phyloP scores from a whole-genome alignment of 306 rosid genomes.

The Glycyrrhiza uralensis region DNA sequence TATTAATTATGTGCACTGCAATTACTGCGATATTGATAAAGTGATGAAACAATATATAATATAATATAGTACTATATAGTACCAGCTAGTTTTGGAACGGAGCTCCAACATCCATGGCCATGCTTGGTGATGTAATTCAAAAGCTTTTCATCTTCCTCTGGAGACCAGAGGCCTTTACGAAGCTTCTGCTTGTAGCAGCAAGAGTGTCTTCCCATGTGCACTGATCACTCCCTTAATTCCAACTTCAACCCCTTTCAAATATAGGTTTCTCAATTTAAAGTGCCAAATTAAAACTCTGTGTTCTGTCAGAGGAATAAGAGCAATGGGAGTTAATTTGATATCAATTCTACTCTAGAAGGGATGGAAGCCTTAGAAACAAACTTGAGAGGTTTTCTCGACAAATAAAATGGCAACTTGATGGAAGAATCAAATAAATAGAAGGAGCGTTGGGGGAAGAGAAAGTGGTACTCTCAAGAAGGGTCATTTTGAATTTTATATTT shows the following conservation, averaged over 20 bases:
- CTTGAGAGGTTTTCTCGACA: constrained; percentile 12
- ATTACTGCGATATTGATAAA: not conserved
- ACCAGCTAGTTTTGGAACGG: constrained; percentile 96
- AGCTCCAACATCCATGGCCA: constrained; percentile 99
- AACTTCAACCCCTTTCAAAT: constrained; percentile 31
- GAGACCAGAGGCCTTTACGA: constrained; percentile 97
- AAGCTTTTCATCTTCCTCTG: constrained; percentile 98
- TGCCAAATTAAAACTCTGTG: too few relatives aligned
- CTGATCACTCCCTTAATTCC: constrained; percentile 2
- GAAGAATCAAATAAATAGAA: constrained; percentile 55
- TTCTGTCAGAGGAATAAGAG: too few relatives aligned
- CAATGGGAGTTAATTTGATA: too few relatives aligned
- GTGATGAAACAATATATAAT: not conserved
- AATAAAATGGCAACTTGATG: constrained; percentile 58
- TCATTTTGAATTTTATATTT: constrained; percentile 41
- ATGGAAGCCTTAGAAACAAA: not conserved
- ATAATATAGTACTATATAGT: not conserved
- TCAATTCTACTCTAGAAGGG: too few relatives aligned
- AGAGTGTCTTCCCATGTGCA: constrained; percentile 94
- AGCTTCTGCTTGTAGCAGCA: constrained; percentile 97
- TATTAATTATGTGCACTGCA: not conserved
- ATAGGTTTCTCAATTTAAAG: too few relatives aligned
- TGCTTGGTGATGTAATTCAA: constrained; percentile 75
- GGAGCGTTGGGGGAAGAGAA: constrained; percentile 31
- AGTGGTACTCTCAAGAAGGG: constrained; percentile 39